phyloP scores from a whole-genome alignment of 2,329 filamentous ascomycete species.

The Westerdykella ornata region DNA sequence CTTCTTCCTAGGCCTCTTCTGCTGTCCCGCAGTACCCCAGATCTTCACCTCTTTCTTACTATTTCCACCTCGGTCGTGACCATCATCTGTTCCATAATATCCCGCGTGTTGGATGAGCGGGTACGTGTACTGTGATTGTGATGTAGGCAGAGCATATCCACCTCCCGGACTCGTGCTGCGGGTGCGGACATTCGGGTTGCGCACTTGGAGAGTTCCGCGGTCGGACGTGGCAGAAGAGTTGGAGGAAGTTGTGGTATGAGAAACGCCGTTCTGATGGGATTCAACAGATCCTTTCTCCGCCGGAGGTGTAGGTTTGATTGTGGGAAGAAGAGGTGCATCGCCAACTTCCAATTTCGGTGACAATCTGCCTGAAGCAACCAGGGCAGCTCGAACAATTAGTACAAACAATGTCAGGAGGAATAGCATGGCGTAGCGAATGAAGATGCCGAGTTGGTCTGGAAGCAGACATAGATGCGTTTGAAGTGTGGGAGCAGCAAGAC shows the following conservation, averaged over 20 bases:
- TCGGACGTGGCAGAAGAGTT: conserved; percentile 29
- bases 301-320: conserved; percentile 13
- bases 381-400: conserved; percentile 42
- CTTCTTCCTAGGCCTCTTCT: conserved; percentile 29
- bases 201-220: conserved; percentile 20
- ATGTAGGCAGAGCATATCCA: conserved; percentile 25
- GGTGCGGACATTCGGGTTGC: conserved; percentile 27
- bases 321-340: conserved; percentile 26
- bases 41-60: conserved; percentile 29
- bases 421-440: conserved; percentile 67
- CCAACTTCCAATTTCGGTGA: conserved; percentile 5
- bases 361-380: conserved; percentile 26
- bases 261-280: conserved; percentile 3
- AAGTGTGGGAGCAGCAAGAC: conserved; percentile 52
- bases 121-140: conserved; percentile 18
- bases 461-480: conserved; percentile 88
- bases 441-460: conserved; percentile 79
- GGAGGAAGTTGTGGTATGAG: conserved; percentile 14
- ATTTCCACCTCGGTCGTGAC: conserved; percentile 7
- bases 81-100: conserved; percentile 27
- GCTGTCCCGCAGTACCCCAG: conserved; percentile 22
- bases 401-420: conserved; percentile 48
- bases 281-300: conserved; percentile 25
- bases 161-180: conserved; percentile 36
- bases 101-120: conserved; percentile 40